Percentiles rank a stretch among this genome's conserved stretches.
These are phyloP conservation scores for Cydonia oblonga DNA, from an alignment of 331 rosid genomes.

Conservation along the genomic window DNA sequence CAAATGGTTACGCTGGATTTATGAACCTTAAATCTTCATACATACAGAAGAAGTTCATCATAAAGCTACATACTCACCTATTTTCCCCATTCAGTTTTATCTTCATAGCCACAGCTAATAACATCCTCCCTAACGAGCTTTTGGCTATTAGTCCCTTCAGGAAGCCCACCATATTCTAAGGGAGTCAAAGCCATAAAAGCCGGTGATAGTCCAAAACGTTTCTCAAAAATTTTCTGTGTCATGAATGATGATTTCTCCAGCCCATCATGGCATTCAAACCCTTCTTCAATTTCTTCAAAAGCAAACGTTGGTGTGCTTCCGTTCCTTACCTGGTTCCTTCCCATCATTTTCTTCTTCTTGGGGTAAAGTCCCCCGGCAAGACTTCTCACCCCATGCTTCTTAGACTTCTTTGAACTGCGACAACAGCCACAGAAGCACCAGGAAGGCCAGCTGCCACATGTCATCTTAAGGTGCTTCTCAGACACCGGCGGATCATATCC, in stretches of 20 bases:
- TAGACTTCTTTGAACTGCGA: slow-evolving; percentile 39
- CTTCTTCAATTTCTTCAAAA: slow-evolving; percentile 67
- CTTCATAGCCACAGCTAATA: slow-evolving; percentile 82
- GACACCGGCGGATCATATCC: slow-evolving; percentile 71
- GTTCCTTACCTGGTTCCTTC: slow-evolving; percentile 32
- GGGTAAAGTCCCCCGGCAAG: slow-evolving; percentile 27
- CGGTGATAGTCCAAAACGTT: slow-evolving; percentile 61
- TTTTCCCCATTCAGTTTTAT: slow-evolving; percentile 95
- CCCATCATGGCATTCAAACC: slow-evolving; percentile 59
- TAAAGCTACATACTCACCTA: slow-evolving; percentile 39
- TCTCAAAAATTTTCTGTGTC: slow-evolving; percentile 55
- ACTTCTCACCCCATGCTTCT: slow-evolving; percentile 34
- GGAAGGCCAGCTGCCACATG: slow-evolving; percentile 83
- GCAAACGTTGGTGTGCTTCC: slow-evolving; percentile 41
- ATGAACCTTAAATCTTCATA: not conserved
- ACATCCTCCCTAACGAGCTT: slow-evolving; percentile 77
- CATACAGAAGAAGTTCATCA: not conserved
- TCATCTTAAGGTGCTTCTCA: slow-evolving; percentile 58
- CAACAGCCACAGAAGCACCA: slow-evolving; percentile 50
- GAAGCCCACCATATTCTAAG: slow-evolving; percentile 71
- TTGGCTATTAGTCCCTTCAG: slow-evolving; percentile 45
- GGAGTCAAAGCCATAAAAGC: slow-evolving; percentile 80
- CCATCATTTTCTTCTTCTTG: slow-evolving; percentile 43
- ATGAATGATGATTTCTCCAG: slow-evolving; percentile 56
- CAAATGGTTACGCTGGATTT: not conserved